Evolutionary conservation across 2,329 filamentous ascomycete genomes (phyloP), one percentile per base, ranked within the genome.

Genomic region (Trichoderma arundinaceum): DNA sequence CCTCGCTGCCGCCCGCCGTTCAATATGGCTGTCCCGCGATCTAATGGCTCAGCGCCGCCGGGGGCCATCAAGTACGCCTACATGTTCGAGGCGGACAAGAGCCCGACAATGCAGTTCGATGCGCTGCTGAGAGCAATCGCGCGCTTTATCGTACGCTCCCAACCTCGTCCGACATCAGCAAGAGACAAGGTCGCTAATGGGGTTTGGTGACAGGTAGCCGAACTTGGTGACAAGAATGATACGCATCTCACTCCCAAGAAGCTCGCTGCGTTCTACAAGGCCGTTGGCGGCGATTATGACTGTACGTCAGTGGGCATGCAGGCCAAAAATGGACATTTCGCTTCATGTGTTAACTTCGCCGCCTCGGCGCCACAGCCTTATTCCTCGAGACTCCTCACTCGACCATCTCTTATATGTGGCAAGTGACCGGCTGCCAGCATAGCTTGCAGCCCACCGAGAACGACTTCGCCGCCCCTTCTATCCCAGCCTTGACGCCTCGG

Each of bases 371-470:
- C 57, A 67, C 70, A 87, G 86, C 84, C 28, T 86, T 98, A 62
- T 98, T 98, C 76, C 82, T 94, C 48, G 84, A 89, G 3, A 92
- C 90, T 39, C 88, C 90, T 19, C 80, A 89, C 67, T 81, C 87
- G 43, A 89, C 90, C 49, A 88, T 99, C 68, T 95, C 94, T 33
- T 96, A 92, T 79, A 95, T 97, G 69, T 98, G 96, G 83, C 91
- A 92, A 73, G 91, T 91, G 7, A 87, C 96, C 59, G 95, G 94
- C 71, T 97, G 94, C 76, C 91, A 93, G 72, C 94, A 98, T 78
- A 89, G 88, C 57, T 83, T 98, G 33, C 91, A 96, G 71, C 92
- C 92, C 1, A 86, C 87, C 54, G 85, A 87, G 44, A 84, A 89
- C 71, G 86, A 92, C 68, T 97, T 91, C 75, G 85, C 85, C 3